Evolutionary conservation across 176 grass and related monocot genomes (phyloP).

Genomic region (Triticum aestivum): DNA sequence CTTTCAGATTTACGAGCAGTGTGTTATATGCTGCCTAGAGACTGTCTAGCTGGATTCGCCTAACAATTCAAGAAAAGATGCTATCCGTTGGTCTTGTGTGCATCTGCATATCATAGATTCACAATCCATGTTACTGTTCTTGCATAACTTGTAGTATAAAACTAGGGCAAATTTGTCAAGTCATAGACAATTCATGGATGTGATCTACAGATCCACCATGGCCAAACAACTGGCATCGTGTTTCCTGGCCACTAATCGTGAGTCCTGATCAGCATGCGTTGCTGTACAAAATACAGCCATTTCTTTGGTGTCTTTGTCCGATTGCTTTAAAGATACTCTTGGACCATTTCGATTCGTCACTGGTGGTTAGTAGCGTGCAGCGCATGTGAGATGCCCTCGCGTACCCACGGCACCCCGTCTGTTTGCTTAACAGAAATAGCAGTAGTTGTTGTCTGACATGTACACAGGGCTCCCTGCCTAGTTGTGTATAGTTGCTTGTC

Average conservation of each 20-base stretch:
- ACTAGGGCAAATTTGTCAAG: background rate
- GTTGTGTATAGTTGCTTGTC: constrained; percentile 9
- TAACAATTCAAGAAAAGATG: background rate
- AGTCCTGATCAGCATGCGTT: background rate
- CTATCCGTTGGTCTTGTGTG: too few relatives aligned
- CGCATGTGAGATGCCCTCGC: constrained; percentile 36
- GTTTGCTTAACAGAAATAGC: constrained; percentile 23
- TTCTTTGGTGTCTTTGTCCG: constrained; percentile 25
- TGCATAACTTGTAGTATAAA: background rate
- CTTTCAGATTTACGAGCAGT: background rate
- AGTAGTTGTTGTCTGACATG: background rate
- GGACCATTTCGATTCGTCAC: constrained; percentile 36
- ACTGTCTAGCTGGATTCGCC: background rate
- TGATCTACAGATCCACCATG: constrained; percentile 5
- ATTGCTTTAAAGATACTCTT: constrained; percentile 11
- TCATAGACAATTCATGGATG: background rate
- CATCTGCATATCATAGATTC: too few relatives aligned
- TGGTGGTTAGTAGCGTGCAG: constrained; percentile 27
- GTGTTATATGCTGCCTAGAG: background rate
- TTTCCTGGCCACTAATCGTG: constrained; percentile 1
- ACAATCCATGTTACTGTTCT: too few relatives aligned
- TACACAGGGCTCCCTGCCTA: background rate
- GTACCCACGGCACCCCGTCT: background rate
- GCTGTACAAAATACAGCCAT: constrained; percentile 24
- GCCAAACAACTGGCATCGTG: background rate